Evolutionary conservation across 2,329 filamentous ascomycete genomes (phyloP).

Genomic region (Dactylonectria estremocensis): DNA sequence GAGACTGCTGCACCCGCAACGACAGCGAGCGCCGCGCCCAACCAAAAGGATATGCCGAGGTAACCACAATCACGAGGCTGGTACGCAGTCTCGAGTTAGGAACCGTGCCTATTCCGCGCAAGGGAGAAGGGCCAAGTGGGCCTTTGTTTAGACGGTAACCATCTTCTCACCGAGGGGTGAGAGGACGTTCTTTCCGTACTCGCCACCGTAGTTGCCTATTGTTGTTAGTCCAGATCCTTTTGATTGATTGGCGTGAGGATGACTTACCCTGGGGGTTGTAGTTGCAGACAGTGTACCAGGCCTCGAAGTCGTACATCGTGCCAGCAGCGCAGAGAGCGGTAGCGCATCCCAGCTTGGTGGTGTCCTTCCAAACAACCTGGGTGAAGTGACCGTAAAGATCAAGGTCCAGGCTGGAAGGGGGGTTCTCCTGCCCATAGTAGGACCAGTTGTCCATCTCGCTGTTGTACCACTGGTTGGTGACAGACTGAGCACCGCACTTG

Average conservation of each 20-base stretch:
- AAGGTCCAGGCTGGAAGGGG: slow-evolving; percentile 75
- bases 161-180: slow-evolving; percentile 51
- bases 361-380: slow-evolving; percentile 60
- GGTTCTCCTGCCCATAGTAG: slow-evolving; percentile 71
- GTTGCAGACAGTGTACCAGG: slow-evolving; percentile 92
- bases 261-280: slow-evolving; percentile 81
- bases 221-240: slow-evolving; percentile 4
- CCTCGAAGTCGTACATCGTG: slow-evolving; percentile 64
- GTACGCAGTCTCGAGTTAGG: slow-evolving; percentile 15
- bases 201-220: slow-evolving; percentile 67
- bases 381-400: slow-evolving; percentile 73
- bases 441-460: slow-evolving; percentile 75
- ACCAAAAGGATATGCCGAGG: slow-evolving; percentile 31
- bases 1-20: slow-evolving; percentile 33
- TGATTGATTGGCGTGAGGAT: not conserved
- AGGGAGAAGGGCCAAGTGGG: slow-evolving; percentile 15
- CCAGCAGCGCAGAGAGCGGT: slow-evolving; percentile 77
- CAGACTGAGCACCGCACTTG: slow-evolving; percentile 74
- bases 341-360: slow-evolving; percentile 66
- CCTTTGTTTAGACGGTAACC: slow-evolving; percentile 46
- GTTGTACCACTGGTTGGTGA: slow-evolving; percentile 93
- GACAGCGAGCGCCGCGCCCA: slow-evolving; percentile 33
- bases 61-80: slow-evolving; percentile 15
- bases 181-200: slow-evolving; percentile 66
- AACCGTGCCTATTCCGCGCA: slow-evolving; percentile 34